Evolutionary conservation across 768 basidiomycete genomes (phyloP), one percentile per base, ranked within the genome.

Genomic region (Vishniacozyma victoriae): DNA sequence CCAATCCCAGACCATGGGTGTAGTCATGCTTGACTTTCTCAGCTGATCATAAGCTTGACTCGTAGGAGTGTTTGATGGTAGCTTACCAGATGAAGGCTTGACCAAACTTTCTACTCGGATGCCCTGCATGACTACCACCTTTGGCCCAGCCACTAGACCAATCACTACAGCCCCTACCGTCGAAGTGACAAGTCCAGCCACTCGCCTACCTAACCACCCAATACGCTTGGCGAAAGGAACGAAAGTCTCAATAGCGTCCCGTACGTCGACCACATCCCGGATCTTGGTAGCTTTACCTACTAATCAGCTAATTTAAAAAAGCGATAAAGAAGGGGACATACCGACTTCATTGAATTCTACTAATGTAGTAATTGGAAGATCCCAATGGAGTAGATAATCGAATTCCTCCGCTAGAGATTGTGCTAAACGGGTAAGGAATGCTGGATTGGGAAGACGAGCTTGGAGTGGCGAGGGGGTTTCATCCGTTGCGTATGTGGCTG

Each of bases 271-370:
- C 3, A 53, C 23, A 48, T 66, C 64, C 11, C 64, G 45, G 1
- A 66, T 27, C 19, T 61, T 52, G 14, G 57, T 60, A 2, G 55
- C 64, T 54, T 58, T 61, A 47, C 63, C 62, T 60, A 22, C 13
- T 12, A 16, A 15, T 39, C 15, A 20, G 37, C 12, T 35, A 11
- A 11, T 35, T n/a, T n/a, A 35, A 11, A 11, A 11, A 35, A 35
- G 31, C 11, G 31, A 11, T n/a, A 35, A 11, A 11, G n/a, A 35
- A n/a, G n/a, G n/a, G n/a, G n/a, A 58, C 59, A 48, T 41, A 61
- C 59, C 60, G 31, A 66, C 60, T 51, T 66, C 64, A 41, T 66
- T 66, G 37, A 66, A 66, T 27, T 66, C 45, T 0, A 66, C 57
- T 35, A 58, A 41, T 2, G 64, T 66, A 4, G 49, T 48, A 15